These are phyloP conservation scores for Hymenoscyphus fructigenus DNA, from an alignment of 2,329 filamentous ascomycete species.

Conservation along the genomic window DNA sequence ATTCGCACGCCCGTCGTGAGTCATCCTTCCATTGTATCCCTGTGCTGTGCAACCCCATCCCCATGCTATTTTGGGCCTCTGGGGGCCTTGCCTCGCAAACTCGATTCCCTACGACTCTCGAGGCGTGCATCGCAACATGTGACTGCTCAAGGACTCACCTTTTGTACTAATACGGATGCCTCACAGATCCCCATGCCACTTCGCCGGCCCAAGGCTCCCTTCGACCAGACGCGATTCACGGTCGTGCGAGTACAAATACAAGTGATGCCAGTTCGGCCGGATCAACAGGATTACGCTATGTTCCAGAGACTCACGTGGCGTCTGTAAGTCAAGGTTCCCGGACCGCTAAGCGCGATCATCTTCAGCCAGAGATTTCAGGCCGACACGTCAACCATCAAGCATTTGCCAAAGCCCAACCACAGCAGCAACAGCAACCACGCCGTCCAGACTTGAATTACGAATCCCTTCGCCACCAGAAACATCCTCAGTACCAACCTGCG, in stretches of 20 bases:
- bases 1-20: conserved; percentile 20
- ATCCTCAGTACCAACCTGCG: conserved; percentile 13
- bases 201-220: conserved; percentile 15
- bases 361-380: conserved; percentile 17
- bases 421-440: conserved; percentile 12
- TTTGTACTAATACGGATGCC: neutral
- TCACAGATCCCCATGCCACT: neutral
- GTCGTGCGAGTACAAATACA: conserved; percentile 15
- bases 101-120: neutral
- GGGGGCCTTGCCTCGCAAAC: neutral
- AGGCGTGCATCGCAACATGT: neutral
- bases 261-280: conserved; percentile 4
- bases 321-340: too few species aligned
- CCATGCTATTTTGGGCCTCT: neutral
- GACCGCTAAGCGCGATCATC: too few species aligned
- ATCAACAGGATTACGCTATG: too few species aligned
- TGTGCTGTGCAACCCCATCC: neutral
- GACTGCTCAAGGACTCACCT: neutral
- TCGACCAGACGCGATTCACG: neutral
- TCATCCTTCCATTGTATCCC: conserved; percentile 14
- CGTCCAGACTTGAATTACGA: conserved; percentile 16
- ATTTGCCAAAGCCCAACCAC: conserved; percentile 10
- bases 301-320: too few species aligned
- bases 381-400: conserved; percentile 13
- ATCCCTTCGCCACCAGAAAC: conserved; percentile 14